Base-by-base conservation (phyloP, 2,329 filamentous ascomycete genomes). In the Fusarium siculi region DNA sequence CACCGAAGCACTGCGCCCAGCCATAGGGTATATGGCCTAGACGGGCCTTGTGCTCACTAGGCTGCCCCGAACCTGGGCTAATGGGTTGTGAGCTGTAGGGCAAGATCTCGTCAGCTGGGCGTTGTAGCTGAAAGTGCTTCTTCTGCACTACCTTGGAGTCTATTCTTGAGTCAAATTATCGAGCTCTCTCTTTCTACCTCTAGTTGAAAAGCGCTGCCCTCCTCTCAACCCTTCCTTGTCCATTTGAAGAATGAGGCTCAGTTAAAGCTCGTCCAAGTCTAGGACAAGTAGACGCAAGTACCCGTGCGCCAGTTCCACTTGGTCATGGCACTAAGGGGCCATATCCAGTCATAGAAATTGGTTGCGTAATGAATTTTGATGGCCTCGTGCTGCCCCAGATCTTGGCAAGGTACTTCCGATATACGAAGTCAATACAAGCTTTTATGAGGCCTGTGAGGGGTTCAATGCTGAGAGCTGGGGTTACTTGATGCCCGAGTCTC, bases 331-430 rank as follows among this genome's bases (percentile, higher is more conserved):
- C 63, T 57, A 74, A 64, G 28, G 53, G 37, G 32, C 52, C 63
- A 69, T 28, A 46, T 53, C 70, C 61, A 63, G 72, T 68, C 66
- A 54, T 65, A 49, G 37, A 55, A 62, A 43, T 53, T 69, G 63
- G 60, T 68, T 74, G 72, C 68, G 68, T 74, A 72, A 74, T 72
- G 57, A 47, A 42, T 58, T 74, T 63, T 66, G 53, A 63, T 44
- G 63, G 54, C 72, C 72, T 66, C 72, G 72, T 74, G 72, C 68
- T 70, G 68, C 64, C 72, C 72, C 72, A 74, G 71, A 61, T 69
- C 68, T 74, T 74, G 72, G 72, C 72, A 61, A 36, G 39, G 62
- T 74, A 74, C 72, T 53, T 46, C 28, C 15, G n/a, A 55, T 54
- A 58, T 74, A 74, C 72, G 68, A 65, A 28, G 54, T 63, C 44